phyloP scores from a whole-genome alignment of 306 rosid species.

The Vicia villosa region DNA sequence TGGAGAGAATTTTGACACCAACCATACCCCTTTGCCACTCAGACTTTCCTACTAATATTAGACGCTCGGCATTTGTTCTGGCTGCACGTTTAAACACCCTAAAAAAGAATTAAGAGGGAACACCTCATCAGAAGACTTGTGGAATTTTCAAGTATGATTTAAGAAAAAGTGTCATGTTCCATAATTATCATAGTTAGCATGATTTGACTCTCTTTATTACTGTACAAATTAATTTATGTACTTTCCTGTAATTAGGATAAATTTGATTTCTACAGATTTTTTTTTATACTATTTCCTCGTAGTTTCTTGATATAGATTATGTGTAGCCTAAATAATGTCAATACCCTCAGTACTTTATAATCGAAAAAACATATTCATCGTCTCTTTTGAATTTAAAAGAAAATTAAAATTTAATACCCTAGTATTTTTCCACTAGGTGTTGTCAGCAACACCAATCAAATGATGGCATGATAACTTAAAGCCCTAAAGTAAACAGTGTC shows the following conservation, averaged over 20 bases:
- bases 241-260: not conserved
- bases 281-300: not conserved
- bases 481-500: not conserved
- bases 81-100: slow-evolving; percentile 91
- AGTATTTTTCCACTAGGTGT: slow-evolving; percentile 8
- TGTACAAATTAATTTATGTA: not conserved
- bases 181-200: not conserved
- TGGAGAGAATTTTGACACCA: slow-evolving; percentile 75
- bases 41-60: slow-evolving; percentile 81
- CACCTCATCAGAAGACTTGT: slow-evolving; percentile 29
- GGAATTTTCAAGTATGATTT: slow-evolving; percentile 10
- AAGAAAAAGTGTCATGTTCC: not conserved
- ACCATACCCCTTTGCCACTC: slow-evolving; percentile 96
- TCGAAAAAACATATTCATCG: not conserved
- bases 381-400: slow-evolving; percentile 6
- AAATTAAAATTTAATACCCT: not conserved
- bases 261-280: not conserved
- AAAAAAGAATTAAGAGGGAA: slow-evolving; percentile 29
- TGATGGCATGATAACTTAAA: not conserved
- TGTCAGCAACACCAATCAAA: not conserved
- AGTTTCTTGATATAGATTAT: not conserved
- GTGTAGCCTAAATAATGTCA: not conserved
- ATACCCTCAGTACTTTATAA: slow-evolving; percentile 13
- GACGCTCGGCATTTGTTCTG: slow-evolving; percentile 70
- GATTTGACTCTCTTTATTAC: slow-evolving; percentile 4